These are phyloP conservation scores for Coemansia sp. DNA, from an alignment of 192 early-diverging fungal genomes.

Conservation along the genomic window DNA sequence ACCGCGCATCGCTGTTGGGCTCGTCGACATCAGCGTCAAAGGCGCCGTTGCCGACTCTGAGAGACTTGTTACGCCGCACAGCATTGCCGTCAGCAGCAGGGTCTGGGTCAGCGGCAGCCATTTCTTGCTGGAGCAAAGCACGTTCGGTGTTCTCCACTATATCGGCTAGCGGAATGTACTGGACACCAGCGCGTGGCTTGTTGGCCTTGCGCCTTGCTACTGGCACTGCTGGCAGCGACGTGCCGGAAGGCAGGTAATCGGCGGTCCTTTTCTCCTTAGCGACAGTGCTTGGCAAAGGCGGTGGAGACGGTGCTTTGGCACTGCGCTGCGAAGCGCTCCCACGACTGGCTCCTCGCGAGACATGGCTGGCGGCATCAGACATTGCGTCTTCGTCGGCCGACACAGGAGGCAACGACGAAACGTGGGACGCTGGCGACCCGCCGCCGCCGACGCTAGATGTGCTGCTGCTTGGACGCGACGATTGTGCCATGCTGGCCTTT, in stretches of 20 bases:
- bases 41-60: not conserved
- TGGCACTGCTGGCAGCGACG: constrained; percentile 28
- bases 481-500: constrained; percentile 8
- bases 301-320: not conserved
- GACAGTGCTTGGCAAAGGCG: not conserved
- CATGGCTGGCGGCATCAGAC: constrained; percentile 5
- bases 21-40: not conserved
- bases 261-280: constrained; percentile 7
- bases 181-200: constrained; percentile 36
- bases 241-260: constrained; percentile 39
- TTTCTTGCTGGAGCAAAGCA: constrained; percentile 5
- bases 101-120: not conserved
- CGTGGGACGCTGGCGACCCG: not conserved
- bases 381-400: constrained; percentile 2
- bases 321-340: constrained; percentile 4
- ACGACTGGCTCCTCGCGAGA: constrained; percentile 8
- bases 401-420: constrained; percentile 4
- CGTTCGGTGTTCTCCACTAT: constrained; percentile 40
- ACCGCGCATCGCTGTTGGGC: constrained; percentile 19
- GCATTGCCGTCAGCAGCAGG: constrained; percentile 1
- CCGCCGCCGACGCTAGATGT: not conserved
- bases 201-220: constrained; percentile 15
- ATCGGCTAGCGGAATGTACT: constrained; percentile 42
- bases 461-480: constrained; percentile 9
- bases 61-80: constrained; percentile 12